Base-by-base conservation (phyloP, 371 early-diverging fungal species). In the Fennellomyces sp. region DNA sequence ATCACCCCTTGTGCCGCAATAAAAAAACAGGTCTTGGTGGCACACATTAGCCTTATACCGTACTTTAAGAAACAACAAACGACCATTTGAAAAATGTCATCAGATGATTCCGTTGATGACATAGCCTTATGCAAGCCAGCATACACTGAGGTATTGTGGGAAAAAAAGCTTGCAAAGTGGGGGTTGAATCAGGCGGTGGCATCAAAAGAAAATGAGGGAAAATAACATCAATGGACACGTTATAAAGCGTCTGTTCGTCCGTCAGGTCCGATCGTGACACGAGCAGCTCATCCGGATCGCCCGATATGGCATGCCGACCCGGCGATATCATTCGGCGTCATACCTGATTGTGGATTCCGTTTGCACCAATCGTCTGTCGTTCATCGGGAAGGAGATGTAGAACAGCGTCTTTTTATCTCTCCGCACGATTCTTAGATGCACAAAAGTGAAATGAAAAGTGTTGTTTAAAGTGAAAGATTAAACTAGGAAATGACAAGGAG, bases 231-330 rank as follows among this genome's bases (percentile, higher is more conserved):
- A 13, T 33, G 6, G 35, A 8, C 13, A 33, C 35, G 35, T 33
- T 33, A 33, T 8, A 13, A 33, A 33, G n/a, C n/a, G 51, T 51
- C 51, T 51, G 51, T 51, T 51, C 51, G 51, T 51, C 29, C 29
- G 25, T 51, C 51, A 31, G 41, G 27, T 51, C 12, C 29, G 33
- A 35, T 52, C 52, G 33, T 30, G 8, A 52, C 52, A 52, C 33
- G 33, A n/a, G n/a, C n/a, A n/a, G n/a, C n/a, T n/a, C 5, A 52
- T 19, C 33, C 19, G 52, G 19, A 33, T 31, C 52, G 12, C 52
- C 35, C 52, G 52, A 52, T 29, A 11, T 33, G 33, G 52, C n/a
- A 52, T 31, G 10, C 52, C 31, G 35, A 11, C 10, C 15, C 33
- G 3, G 52, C 2, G 15, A 15, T 30, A 13, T 33, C 52, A 52